phyloP scores from a whole-genome alignment of 208 protist species.

The Acanthamoeba castellanii region DNA sequence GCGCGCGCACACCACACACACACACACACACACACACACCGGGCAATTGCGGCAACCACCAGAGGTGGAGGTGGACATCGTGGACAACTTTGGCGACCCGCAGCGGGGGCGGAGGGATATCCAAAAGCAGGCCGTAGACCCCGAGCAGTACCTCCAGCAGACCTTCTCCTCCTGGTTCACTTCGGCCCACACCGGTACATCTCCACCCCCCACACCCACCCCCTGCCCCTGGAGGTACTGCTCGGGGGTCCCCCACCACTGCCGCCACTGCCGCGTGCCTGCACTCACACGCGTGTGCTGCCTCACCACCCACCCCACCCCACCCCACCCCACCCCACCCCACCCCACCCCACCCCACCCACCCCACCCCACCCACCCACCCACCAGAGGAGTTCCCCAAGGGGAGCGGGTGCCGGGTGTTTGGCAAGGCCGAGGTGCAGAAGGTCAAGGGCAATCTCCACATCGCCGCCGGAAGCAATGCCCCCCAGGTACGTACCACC shows the following conservation, averaged over 20 bases:
- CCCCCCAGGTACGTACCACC: background rate
- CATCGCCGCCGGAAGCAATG: conserved; percentile 22
- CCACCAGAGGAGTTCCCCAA: background rate
- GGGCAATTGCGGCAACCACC: no score
- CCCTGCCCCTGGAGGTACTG: background rate
- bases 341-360: no score
- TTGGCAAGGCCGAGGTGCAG: background rate
- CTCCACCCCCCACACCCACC: background rate
- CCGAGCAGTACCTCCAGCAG: background rate
- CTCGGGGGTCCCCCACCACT: background rate
- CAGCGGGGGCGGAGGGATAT: background rate
- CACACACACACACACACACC: no score
- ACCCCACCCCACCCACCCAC: no score
- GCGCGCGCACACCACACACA: no score
- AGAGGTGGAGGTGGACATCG: conserved; percentile 1
- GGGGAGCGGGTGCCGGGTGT: background rate
- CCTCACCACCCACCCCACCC: no score
- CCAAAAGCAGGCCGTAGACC: background rate
- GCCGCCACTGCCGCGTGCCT: no score
- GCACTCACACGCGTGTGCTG: no score
- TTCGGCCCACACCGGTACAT: background rate
- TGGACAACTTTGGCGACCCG: background rate
- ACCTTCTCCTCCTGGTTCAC: background rate
- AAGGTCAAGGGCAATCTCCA: conserved; percentile 23
- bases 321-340: no score